These are phyloP conservation scores for Penicillium coffeae DNA, from an alignment of 495 filamentous ascomycete genomes.

Conservation along the genomic window DNA sequence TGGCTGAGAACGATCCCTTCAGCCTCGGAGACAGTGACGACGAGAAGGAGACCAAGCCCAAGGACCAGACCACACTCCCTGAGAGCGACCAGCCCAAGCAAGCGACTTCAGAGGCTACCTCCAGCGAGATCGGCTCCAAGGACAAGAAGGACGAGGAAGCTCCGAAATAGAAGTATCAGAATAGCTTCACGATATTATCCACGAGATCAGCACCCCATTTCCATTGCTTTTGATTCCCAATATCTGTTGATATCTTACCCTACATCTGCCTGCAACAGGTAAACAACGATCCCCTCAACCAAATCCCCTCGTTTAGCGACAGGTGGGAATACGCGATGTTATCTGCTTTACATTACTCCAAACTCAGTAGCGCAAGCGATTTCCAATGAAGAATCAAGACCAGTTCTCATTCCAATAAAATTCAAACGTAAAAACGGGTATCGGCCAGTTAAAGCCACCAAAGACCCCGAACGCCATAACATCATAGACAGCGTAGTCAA, in stretches of 20 bases:
- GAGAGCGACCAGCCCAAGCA: constrained; percentile 69
- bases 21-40: constrained; percentile 95
- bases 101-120: constrained; percentile 58
- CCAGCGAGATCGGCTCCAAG: constrained; percentile 26
- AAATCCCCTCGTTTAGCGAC: not conserved
- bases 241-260: not conserved
- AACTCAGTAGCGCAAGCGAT: not conserved
- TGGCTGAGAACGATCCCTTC: constrained; percentile 91
- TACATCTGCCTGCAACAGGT: not conserved
- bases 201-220: not conserved
- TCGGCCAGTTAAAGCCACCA: constrained; percentile 13
- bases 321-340: not conserved
- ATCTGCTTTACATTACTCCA: constrained; percentile 10
- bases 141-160: constrained; percentile 26
- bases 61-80: constrained; percentile 57
- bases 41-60: constrained; percentile 74
- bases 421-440: too few species aligned
- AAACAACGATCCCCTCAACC: not conserved
- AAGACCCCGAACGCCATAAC: not conserved
- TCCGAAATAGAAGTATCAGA: constrained; percentile 23
- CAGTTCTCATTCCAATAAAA: too few species aligned
- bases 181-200: constrained; percentile 1
- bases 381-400: constrained; percentile 11
- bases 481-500: constrained; percentile 16
- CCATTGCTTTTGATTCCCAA: not conserved